phyloP scores from a whole-genome alignment of 352 stramenopile species.

The Globisporangium heterothallicum region DNA sequence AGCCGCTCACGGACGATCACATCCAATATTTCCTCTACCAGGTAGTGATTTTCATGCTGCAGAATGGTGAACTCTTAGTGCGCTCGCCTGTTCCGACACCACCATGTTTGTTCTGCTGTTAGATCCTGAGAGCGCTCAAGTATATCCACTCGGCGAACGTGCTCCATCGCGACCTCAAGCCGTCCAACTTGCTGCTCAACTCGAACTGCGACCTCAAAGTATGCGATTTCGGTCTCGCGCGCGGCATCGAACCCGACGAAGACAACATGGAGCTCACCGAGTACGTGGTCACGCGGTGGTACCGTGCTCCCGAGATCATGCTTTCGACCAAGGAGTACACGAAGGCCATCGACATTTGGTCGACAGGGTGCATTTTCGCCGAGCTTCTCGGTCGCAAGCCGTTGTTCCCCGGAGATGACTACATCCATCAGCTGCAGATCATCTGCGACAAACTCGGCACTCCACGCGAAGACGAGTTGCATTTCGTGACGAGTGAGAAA shows the following conservation, averaged over 20 bases:
- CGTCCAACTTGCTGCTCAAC: conserved; percentile 96
- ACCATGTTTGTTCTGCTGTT: conserved; percentile 3
- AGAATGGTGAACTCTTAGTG: no score
- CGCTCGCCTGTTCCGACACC: no score
- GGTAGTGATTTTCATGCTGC: no score
- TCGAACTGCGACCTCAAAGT: conserved; percentile 92
- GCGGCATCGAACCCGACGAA: conserved; percentile 72
- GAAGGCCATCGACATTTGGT: conserved; percentile 96
- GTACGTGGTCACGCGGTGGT: conserved; percentile 90
- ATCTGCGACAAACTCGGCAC: conserved; percentile 91
- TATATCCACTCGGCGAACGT: conserved; percentile 94
- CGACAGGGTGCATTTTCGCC: conserved; percentile 92
- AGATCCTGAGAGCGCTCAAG: conserved; percentile 95
- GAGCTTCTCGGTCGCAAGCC: conserved; percentile 87
- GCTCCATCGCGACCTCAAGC: conserved; percentile 96
- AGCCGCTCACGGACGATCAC: conserved; percentile 89
- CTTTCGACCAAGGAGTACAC: conserved; percentile 95
- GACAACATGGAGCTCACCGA: conserved; percentile 86
- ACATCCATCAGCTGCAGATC: conserved; percentile 99
- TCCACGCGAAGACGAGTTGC: conserved; percentile 78
- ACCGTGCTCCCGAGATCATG: conserved; percentile 94
- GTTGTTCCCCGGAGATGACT: conserved; percentile 96
- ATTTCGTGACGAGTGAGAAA: conserved; percentile 91
- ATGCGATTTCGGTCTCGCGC: conserved; percentile 90
- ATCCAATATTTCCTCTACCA: conserved; percentile 94